Base-by-base conservation (phyloP, 2,329 filamentous ascomycete species). In the Scolecobasidium constrictum region DNA sequence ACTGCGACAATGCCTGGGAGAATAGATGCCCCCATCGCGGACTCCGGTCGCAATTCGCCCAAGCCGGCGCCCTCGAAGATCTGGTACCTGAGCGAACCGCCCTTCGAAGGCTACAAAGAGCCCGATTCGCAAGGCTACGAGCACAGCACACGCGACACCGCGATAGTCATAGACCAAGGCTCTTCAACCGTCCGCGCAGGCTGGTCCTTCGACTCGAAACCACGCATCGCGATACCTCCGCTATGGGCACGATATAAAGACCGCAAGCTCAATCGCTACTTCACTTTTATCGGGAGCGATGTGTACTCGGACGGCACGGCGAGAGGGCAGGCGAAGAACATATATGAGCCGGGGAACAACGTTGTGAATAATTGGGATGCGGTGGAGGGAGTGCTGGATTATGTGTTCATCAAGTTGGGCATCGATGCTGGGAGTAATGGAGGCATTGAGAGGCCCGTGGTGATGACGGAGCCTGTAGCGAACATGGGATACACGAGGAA, bases 81-180 rank as follows among this genome's bases (percentile, higher is more conserved):
- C 45, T 76, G 70, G 59, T 60, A 61, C 47, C 66, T 72, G 45
- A 68, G 64, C 46, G 77, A 81, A 26, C 75, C 71, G 38, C 76
- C 75, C 2, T 81, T 79, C 58, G 71, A 71, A 52, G 75, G 76
- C 47, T 73, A 71, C 55, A 69, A 69, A 35, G 62, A 71, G 40
- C 63, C 73, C 37, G 72, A 77, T 53, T 65, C 70, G 6, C 81
- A 90, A 54, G 85, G 83, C 38, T 87, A 83, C 56, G 72, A 76
- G 53, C 71, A 74, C 51, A 88, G 85, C 47, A 71, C 55, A 31
- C 49, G 54, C 35, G 58, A 65, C 42, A 83, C 80, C 40, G 86
- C 87, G 40, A 95, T 98, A 56, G 85, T 98, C 48, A 96, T 98
- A 57, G 92, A 98, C 67, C 95, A 95, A 94, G 88, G 92, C 51